Evolutionary conservation across 208 protist genomes (phyloP), one percentile per base, ranked within the genome.

Genomic region (Leishmania turanica): DNA sequence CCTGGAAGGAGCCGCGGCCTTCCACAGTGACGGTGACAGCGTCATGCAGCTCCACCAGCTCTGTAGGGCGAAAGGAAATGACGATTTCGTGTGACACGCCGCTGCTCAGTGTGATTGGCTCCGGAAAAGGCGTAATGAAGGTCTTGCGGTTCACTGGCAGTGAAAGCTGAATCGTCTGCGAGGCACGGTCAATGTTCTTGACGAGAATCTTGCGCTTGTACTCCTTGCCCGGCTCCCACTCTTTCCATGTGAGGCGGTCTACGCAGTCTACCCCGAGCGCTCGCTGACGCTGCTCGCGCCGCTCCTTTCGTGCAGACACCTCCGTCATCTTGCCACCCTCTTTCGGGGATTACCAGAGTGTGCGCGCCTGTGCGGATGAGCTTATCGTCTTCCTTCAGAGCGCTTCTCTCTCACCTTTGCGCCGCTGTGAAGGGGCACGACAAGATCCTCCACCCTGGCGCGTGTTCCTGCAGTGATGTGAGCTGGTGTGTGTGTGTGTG

Each of bases 121-220:
- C 93, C 0, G 97, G 96, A 83, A 96, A 98, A 1, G 90, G 89
- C 74, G 97, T 94, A 34, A 97, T 86, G 77, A 98, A 98, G 42
- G 84, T 90, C 21, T 84, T 87, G 53, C 87, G 92, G 73, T 86
- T 84, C 81, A 89, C 72, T 4, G 97, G 96, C 34, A 98, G 88
- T 47, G 86, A 80, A 83, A 98, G 97, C 77, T 84, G 77, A 47
- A 99, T 91, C 31, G 87, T 93, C 82, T 98, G 94, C 15, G 89
- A 87, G 31, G 87, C 79, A 11, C 51, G 71, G 64, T 93, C 92
- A 31, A 96, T 31, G 84, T 99, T 99, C 56, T 96, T 96, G 60
- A 99, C 87, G 40, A 90, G 84, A n/a, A 99, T 83, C 81, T 89
- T 91, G 42, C 90, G 89, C n/a, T 84, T 88, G 85, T 98, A 97